Percentiles rank a stretch among this genome's conserved stretches.
These are phyloP conservation scores for Syncephalastrum racemosum DNA, from an alignment of 371 early-diverging fungal genomes.

Conservation along the genomic window DNA sequence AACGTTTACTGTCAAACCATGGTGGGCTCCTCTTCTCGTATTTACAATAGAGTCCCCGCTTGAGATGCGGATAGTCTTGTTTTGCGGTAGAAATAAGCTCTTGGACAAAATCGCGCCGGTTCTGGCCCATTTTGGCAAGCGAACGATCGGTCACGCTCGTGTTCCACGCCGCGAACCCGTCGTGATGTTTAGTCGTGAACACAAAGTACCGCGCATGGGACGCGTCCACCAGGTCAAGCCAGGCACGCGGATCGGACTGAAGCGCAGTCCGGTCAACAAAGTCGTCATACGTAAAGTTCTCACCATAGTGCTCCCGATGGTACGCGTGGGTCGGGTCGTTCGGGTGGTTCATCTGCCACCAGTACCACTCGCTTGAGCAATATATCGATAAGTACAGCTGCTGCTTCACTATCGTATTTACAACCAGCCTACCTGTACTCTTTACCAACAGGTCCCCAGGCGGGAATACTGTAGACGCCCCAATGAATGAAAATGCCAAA, in stretches of 20 bases:
- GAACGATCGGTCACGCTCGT: constrained; percentile 29
- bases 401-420: no score
- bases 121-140: constrained; percentile 16
- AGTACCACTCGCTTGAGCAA: constrained; percentile 37
- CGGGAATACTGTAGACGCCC: constrained; percentile 36
- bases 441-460: constrained; percentile 36
- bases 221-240: constrained; percentile 29
- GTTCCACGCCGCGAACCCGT: constrained; percentile 35
- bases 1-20: neutral
- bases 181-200: constrained; percentile 41
- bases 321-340: constrained; percentile 24
- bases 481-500: constrained; percentile 45
- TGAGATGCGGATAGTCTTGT: constrained; percentile 21
- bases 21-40: neutral
- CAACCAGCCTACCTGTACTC: constrained; percentile 12
- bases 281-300: constrained; percentile 30
- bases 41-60: constrained; percentile 34
- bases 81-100: constrained; percentile 25
- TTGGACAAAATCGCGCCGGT: constrained; percentile 23
- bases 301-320: constrained; percentile 25
- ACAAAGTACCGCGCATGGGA: constrained; percentile 36
- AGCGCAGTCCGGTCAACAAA: constrained; percentile 14
- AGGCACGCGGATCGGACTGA: constrained; percentile 20
- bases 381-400: no score
- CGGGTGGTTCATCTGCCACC: constrained; percentile 32